Evolutionary conservation across 768 basidiomycete species (phyloP), one percentile per base, ranked within the genome.

Genomic region (Xerocomus spinulosus): DNA sequence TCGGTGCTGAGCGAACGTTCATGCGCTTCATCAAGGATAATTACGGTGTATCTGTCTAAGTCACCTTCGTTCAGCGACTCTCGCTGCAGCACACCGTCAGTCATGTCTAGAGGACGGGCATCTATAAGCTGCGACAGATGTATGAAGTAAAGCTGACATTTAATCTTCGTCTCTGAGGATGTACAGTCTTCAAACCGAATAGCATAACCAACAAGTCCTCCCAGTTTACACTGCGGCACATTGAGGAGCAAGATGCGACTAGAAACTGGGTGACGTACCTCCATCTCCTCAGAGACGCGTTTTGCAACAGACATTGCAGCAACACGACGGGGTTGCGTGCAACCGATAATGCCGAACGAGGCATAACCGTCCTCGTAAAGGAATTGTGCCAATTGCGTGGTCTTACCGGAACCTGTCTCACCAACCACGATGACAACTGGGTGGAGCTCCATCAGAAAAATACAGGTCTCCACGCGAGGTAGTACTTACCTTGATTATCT

Each of bases 231-330:
- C 85, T 90, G 48, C 9, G 13, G 41, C 23, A 36, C 39, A 13
- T 42, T 63, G 2, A 57, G 44, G 15, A 1, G 10, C 26, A 40
- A 20, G 34, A 38, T 36, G 20, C 15, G 3, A 12, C 25, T 6
- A 41, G 20, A 43, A 18, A 47, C 20, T 34, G 12, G 3, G 38
- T 44, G 35, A 62, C 81, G 46, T 38, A 90, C 90, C 81, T 96
- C 91, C 87, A 99, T 98, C 70, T 99, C 96, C 63, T 99, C 96
- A 61, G 92, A 93, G 49, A 99, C 96, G 68, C 96, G 93, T 72
- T 99, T 98, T n/a, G 96, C 96, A 7, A 98, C 96, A 9, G 91
- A 94, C 96, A 99, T 98, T 14, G 96, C 96, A 37, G 96, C 96
- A 24, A 99, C 96, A 72, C 96, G 93, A 57, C 96, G 81, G 41